Evolutionary conservation across 306 rosid genomes (phyloP).

Genomic region (Astragalus membranaceus): DNA sequence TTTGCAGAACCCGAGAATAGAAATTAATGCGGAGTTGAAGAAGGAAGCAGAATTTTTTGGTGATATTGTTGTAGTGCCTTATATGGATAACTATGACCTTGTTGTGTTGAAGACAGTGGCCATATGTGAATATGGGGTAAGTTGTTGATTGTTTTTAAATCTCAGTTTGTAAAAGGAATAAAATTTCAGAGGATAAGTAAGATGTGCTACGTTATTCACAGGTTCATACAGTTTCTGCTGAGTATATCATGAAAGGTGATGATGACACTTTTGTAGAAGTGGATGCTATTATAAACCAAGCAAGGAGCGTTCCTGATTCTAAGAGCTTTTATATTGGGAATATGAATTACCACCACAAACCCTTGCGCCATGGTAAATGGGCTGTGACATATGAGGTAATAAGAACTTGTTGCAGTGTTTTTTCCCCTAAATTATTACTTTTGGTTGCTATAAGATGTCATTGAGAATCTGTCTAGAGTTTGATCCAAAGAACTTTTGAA

Average conservation of each 20-base stretch:
- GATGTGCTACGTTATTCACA: conserved; percentile 27
- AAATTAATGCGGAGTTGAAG: conserved; percentile 67
- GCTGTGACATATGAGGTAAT: too few relatives aligned
- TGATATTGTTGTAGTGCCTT: conserved; percentile 89
- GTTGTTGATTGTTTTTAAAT: conserved; percentile 20
- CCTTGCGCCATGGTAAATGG: conserved; percentile 96
- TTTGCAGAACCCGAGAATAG: conserved; percentile 66
- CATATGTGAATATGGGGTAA: conserved; percentile 94
- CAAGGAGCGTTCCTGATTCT: conserved; percentile 35
- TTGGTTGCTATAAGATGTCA: background rate
- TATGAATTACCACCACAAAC: conserved; percentile 81
- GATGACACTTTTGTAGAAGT: conserved; percentile 93
- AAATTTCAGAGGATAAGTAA: background rate
- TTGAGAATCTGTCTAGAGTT: background rate
- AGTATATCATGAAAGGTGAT: conserved; percentile 89
- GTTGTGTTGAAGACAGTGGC: conserved; percentile 97
- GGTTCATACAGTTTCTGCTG: conserved; percentile 63
- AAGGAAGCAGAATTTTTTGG: conserved; percentile 91
- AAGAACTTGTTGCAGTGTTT: background rate
- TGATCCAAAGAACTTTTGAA: background rate
- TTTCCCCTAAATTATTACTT: background rate
- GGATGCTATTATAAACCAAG: conserved; percentile 49
- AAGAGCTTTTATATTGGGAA: conserved; percentile 82
- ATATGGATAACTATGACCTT: conserved; percentile 92
- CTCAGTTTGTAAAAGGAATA: background rate